Percentiles rank a stretch among this genome's conserved stretches.
These are phyloP conservation scores for Aschersonia sp. DNA, from an alignment of 2,329 filamentous ascomycete genomes.

Conservation along the genomic window DNA sequence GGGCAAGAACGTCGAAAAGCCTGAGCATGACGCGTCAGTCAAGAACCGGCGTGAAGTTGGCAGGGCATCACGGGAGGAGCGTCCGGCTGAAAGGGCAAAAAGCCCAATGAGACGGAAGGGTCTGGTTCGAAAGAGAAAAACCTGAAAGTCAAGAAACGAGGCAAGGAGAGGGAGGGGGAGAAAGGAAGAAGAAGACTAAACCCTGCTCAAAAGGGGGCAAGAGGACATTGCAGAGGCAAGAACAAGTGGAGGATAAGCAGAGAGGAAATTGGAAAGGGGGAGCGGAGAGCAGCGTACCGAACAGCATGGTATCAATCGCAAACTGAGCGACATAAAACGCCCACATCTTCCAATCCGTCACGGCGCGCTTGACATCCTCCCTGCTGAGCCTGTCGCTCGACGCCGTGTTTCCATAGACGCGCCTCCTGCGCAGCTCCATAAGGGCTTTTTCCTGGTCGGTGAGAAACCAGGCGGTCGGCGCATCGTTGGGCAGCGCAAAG, in stretches of 20 bases:
- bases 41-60: not conserved
- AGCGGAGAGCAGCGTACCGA: slow-evolving; percentile 23
- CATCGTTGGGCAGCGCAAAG: slow-evolving; percentile 21
- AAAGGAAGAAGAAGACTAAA: too few relatives aligned
- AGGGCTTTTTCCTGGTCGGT: slow-evolving; percentile 48
- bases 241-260: not conserved
- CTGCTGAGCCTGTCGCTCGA: slow-evolving; percentile 33
- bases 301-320: slow-evolving; percentile 61
- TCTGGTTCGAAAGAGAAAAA: too few relatives aligned
- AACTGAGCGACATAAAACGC: slow-evolving; percentile 56
- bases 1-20: slow-evolving; percentile 63
- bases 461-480: slow-evolving; percentile 44
- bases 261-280: not conserved
- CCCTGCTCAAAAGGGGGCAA: too few relatives aligned
- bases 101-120: too few relatives aligned
- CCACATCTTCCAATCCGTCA: slow-evolving; percentile 65
- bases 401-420: slow-evolving; percentile 32
- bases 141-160: too few relatives aligned
- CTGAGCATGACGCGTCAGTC: slow-evolving; percentile 15
- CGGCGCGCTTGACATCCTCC: slow-evolving; percentile 49
- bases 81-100: too few relatives aligned
- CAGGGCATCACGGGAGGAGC: too few relatives aligned
- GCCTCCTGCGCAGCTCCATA: slow-evolving; percentile 26
- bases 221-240: too few relatives aligned
- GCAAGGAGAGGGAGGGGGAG: too few relatives aligned